A percentile compares a stretch with the other conserved stretches of the same genome.
Conservation (phyloP, 208 protist genomes). For the Trypanosomatidae sp. region DNA sequence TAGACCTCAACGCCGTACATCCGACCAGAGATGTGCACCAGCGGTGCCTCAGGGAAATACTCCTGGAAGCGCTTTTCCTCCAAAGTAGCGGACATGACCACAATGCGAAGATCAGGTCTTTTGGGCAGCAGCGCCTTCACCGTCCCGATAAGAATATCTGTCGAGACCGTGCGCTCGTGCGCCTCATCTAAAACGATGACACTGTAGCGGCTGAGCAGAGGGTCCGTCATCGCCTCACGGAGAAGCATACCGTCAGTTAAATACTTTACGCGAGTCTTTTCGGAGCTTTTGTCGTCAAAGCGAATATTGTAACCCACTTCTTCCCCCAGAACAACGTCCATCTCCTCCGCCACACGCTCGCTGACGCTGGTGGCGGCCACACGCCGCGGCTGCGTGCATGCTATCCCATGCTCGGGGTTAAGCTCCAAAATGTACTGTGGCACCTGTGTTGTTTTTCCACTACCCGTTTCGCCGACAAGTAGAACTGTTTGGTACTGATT, state of each 20-base stretch:
- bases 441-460: constrained; percentile 93
- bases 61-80: constrained; percentile 97
- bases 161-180: constrained; percentile 96
- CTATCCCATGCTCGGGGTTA: constrained; percentile 36
- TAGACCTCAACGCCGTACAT: constrained; percentile 98
- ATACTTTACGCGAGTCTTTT: constrained; percentile 94
- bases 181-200: constrained; percentile 99
- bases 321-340: constrained; percentile 82
- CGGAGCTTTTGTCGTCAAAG: constrained; percentile 96
- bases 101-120: constrained; percentile 93
- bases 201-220: constrained; percentile 92
- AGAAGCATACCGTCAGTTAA: constrained; percentile 99
- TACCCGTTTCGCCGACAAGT: constrained; percentile 95
- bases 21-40: constrained; percentile 96
- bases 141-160: constrained; percentile 92
- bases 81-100: constrained; percentile 98
- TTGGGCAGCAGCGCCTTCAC: constrained; percentile 78
- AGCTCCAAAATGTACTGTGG: constrained; percentile 90
- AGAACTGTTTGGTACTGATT: too few relatives aligned
- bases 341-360: constrained; percentile 96
- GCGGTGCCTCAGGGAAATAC: constrained; percentile 96
- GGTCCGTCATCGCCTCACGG: constrained; percentile 96
- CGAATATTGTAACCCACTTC: constrained; percentile 97
- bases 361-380: constrained; percentile 99
- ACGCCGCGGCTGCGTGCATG: constrained; percentile 99